These are phyloP conservation scores for Hymenoscyphus occultus DNA, from an alignment of 2,329 filamentous ascomycete genomes.

Conservation along the genomic window DNA sequence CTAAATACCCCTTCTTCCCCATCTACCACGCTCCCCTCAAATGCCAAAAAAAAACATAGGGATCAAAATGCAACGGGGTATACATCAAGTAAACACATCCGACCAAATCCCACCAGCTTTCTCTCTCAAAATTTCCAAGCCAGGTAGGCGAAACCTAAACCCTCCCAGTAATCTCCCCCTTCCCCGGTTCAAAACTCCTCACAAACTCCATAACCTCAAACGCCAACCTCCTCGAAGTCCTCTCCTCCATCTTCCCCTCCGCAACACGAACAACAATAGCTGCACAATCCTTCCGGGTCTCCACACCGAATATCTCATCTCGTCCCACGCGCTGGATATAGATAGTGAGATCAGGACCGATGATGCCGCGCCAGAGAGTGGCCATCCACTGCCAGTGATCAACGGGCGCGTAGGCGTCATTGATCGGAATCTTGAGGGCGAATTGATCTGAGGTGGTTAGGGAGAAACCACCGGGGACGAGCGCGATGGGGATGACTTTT, in stretches of 20 bases:
- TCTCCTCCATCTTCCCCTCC: constrained; percentile 56
- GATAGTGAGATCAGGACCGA: constrained; percentile 76
- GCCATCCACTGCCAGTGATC: constrained; percentile 99
- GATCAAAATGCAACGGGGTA: not conserved
- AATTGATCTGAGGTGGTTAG: constrained; percentile 75
- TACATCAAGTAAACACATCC: constrained; percentile 2
- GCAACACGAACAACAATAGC: constrained; percentile 54
- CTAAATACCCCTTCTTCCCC: not conserved
- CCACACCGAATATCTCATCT: constrained; percentile 50
- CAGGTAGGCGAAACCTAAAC: not conserved
- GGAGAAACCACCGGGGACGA: constrained; percentile 76
- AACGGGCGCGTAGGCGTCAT: constrained; percentile 73
- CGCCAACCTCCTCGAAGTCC: constrained; percentile 68
- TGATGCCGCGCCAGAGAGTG: constrained; percentile 82
- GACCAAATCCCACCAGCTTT: not conserved
- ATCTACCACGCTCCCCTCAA: not conserved
- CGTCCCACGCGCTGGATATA: constrained; percentile 50
- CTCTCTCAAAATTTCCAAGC: too few relatives aligned
- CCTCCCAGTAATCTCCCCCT: constrained; percentile 8
- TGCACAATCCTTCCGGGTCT: constrained; percentile 52
- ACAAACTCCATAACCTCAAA: constrained; percentile 91
- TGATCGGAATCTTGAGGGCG: constrained; percentile 69
- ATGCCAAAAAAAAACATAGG: not conserved
- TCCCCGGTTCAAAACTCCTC: constrained; percentile 27
- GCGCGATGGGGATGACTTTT: constrained; percentile 60